Evolutionary conservation across 805 yeast genomes (phyloP).

Genomic region (Cyberlindnera suaveolens): DNA sequence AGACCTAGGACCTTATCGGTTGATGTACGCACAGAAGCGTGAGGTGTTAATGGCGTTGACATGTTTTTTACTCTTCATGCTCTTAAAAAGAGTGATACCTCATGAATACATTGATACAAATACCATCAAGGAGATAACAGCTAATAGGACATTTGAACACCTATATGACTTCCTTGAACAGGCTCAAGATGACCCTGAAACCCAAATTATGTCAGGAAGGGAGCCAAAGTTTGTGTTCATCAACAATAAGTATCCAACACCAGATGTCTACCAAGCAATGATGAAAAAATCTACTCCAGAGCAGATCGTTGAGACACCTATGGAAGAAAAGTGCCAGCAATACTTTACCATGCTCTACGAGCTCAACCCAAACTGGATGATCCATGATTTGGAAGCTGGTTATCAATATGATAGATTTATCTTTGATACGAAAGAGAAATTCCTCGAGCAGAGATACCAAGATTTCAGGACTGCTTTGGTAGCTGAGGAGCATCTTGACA

Average conservation of each 20-base stretch:
- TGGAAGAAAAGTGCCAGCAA: conserved; percentile 12
- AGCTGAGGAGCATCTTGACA: conserved; percentile 7
- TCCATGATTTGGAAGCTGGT: conserved; percentile 16
- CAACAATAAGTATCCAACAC: conserved; percentile 17
- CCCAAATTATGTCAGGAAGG: neutral
- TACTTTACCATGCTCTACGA: conserved; percentile 17
- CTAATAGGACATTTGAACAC: conserved; percentile 1
- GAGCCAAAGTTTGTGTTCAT: conserved; percentile 12
- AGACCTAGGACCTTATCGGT: too few relatives aligned
- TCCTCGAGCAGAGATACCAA: conserved; percentile 11
- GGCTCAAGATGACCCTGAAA: too few relatives aligned
- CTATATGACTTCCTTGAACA: conserved; percentile 1
- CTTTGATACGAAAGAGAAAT: conserved; percentile 21
- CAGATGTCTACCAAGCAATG: conserved; percentile 16
- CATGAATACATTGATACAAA: too few relatives aligned
- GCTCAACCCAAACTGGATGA: conserved; percentile 19
- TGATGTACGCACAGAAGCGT: too few relatives aligned
- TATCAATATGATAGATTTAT: conserved; percentile 18
- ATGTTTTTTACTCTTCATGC: too few relatives aligned
- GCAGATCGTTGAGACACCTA: conserved; percentile 8
- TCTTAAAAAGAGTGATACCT: too few relatives aligned
- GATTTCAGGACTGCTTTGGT: conserved; percentile 12
- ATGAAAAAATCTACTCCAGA: conserved; percentile 12
- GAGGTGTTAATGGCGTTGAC: too few relatives aligned
- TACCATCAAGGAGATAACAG: too few relatives aligned